These are phyloP conservation scores for Sanguinoderma infundibulare DNA, from an alignment of 1,284 basidiomycete genomes.

Conservation along the genomic window DNA sequence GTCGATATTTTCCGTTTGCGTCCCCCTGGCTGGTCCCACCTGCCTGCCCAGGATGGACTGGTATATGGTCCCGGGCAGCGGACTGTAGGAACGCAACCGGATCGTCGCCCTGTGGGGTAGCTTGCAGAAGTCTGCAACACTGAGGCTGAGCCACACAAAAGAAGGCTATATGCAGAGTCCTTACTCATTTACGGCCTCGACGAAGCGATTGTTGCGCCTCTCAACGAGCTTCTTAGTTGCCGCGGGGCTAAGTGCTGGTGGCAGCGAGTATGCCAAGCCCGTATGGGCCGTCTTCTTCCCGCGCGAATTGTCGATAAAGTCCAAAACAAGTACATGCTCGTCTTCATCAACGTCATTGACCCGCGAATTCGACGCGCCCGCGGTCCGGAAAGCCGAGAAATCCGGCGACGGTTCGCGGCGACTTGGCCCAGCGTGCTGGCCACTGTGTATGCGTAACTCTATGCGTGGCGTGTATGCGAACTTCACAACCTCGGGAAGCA, in stretches of 20 bases:
- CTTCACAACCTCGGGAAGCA: slow-evolving; percentile 80
- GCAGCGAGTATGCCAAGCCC: slow-evolving; percentile 43
- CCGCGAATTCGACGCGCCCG: slow-evolving; percentile 16
- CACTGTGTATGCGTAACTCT: slow-evolving; percentile 64
- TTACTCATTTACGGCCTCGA: slow-evolving; percentile 75
- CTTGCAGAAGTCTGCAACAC: slow-evolving; percentile 58
- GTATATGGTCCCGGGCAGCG: slow-evolving; percentile 73
- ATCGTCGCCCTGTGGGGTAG: slow-evolving; percentile 59
- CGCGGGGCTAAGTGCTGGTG: slow-evolving; percentile 57
- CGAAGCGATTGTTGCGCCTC: slow-evolving; percentile 71
- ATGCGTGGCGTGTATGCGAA: slow-evolving; percentile 83
- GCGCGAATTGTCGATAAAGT: slow-evolving; percentile 65
- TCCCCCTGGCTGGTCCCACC: slow-evolving; percentile 16
- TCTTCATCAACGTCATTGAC: slow-evolving; percentile 36
- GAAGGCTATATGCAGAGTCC: slow-evolving; percentile 18
- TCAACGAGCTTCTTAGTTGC: slow-evolving; percentile 76
- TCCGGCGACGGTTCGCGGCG: slow-evolving; percentile 41
- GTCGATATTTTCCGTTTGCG: slow-evolving; percentile 21
- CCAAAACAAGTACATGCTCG: slow-evolving; percentile 76
- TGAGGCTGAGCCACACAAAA: background rate
- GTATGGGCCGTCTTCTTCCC: slow-evolving; percentile 40
- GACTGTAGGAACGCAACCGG: slow-evolving; percentile 64
- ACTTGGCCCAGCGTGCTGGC: slow-evolving; percentile 26
- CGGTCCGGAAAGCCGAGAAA: slow-evolving; percentile 38
- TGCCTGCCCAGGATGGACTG: slow-evolving; percentile 56